Conservation (phyloP, 306 rosid genomes). For the Citrullus colocynthis region DNA sequence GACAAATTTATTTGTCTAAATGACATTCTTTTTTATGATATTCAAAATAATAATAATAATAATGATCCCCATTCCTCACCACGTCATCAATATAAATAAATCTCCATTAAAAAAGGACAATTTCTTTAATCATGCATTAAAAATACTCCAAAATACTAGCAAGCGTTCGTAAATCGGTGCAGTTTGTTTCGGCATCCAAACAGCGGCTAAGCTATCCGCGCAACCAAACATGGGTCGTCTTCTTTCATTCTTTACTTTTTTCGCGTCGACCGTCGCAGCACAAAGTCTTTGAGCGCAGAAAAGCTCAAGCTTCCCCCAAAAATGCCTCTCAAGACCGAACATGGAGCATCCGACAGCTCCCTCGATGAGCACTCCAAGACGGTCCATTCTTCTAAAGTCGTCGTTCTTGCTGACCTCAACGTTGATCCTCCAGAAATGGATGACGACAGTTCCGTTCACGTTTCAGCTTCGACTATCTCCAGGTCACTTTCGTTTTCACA, state of each 20-base stretch:
- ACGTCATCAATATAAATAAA: too few relatives aligned
- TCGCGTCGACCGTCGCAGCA: neutral
- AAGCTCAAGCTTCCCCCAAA: neutral
- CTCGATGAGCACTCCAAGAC: constrained; percentile 17
- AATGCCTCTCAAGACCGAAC: constrained; percentile 7
- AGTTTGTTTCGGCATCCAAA: neutral
- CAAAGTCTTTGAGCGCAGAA: neutral
- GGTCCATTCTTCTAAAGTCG: constrained; percentile 27
- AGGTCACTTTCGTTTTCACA: constrained; percentile 16
- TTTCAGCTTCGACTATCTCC: constrained; percentile 28
- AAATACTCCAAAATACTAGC: neutral
- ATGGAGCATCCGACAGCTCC: constrained; percentile 8
- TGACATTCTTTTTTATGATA: neutral
- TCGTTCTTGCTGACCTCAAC: constrained; percentile 75
- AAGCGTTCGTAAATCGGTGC: neutral
- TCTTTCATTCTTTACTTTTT: constrained; percentile 1
- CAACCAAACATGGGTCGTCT: constrained; percentile 7
- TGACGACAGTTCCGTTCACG: constrained; percentile 27
- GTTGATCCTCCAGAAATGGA: constrained; percentile 66
- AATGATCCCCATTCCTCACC: too few relatives aligned
- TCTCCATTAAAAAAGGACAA: too few relatives aligned
- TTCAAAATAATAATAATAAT: neutral
- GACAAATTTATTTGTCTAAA: neutral
- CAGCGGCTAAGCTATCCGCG: neutral
- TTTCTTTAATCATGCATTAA: neutral